These are phyloP conservation scores for Claviceps capensis DNA, from an alignment of 2,329 filamentous ascomycete species.

Conservation along the genomic window DNA sequence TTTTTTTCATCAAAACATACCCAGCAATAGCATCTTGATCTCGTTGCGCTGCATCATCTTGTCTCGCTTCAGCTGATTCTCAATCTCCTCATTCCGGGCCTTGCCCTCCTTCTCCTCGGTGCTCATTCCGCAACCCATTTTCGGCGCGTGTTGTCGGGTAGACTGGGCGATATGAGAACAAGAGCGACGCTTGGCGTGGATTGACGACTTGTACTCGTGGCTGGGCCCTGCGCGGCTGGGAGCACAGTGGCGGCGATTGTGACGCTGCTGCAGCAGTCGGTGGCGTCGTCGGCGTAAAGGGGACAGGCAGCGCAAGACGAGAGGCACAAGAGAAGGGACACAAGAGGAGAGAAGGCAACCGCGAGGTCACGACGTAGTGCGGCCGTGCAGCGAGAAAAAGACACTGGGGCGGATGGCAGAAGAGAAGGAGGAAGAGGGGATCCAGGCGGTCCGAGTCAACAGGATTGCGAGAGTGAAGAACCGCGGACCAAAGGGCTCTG, in stretches of 20 bases:
- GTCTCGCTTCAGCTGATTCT: constrained; percentile 97
- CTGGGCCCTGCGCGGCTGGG: not conserved
- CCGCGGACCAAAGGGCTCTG: not conserved
- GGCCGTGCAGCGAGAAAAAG: not conserved
- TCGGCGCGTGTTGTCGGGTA: constrained; percentile 30
- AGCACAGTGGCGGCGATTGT: not conserved
- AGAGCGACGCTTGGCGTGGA: not conserved
- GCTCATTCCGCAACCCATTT: constrained; percentile 99
- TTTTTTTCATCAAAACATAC: constrained; percentile 33
- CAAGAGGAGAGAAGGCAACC: not conserved
- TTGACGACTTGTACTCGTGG: not conserved
- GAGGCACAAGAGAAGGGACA: not conserved
- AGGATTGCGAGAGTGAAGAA: not conserved
- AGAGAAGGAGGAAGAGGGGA: not conserved
- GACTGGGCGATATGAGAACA: not conserved
- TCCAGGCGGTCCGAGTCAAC: not conserved
- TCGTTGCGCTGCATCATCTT: constrained; percentile 98
- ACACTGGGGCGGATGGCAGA: not conserved
- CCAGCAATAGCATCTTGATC: constrained; percentile 98
- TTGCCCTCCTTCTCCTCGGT: constrained; percentile 99
- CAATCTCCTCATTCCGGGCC: constrained; percentile 98
- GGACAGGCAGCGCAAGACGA: not conserved
- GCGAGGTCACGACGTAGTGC: not conserved
- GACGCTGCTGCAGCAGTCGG: not conserved
- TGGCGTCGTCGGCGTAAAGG: not conserved